Conservation (phyloP, 331 rosid genomes). For the Rosa hybrid region DNA sequence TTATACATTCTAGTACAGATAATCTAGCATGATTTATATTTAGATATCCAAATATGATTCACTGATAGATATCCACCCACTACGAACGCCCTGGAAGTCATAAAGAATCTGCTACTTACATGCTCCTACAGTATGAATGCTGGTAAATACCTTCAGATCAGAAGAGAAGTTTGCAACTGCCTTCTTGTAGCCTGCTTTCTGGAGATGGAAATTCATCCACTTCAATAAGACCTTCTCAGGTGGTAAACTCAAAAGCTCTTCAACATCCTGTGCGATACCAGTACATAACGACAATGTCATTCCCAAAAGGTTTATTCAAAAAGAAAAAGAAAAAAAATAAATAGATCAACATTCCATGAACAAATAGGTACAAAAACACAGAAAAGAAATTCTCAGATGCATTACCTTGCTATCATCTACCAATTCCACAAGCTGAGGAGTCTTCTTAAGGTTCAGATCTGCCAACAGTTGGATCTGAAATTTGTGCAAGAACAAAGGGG, state of each 20-base stretch:
- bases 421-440: constrained; percentile 94
- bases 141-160: constrained; percentile 72
- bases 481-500: constrained; percentile 14
- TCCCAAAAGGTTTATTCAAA: not conserved
- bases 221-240: constrained; percentile 88
- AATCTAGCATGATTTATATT: not conserved
- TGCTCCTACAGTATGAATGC: constrained; percentile 8
- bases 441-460: constrained; percentile 91
- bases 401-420: constrained; percentile 79
- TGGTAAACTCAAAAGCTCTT: constrained; percentile 89
- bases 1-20: not conserved
- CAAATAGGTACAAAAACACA: not conserved
- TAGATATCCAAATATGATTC: not conserved
- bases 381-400: constrained; percentile 10
- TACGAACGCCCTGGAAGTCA: not conserved
- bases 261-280: constrained; percentile 66
- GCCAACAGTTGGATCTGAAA: constrained; percentile 93
- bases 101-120: not conserved
- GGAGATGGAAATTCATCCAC: constrained; percentile 98
- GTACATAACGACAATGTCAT: constrained; percentile 23
- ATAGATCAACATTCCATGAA: not conserved
- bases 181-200: constrained; percentile 85
- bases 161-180: constrained; percentile 75
- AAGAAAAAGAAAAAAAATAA: not conserved
- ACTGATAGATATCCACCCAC: not conserved